Evolutionary conservation across 176 grass and related monocot genomes (phyloP).

Genomic region (Aechmea fasciata): DNA sequence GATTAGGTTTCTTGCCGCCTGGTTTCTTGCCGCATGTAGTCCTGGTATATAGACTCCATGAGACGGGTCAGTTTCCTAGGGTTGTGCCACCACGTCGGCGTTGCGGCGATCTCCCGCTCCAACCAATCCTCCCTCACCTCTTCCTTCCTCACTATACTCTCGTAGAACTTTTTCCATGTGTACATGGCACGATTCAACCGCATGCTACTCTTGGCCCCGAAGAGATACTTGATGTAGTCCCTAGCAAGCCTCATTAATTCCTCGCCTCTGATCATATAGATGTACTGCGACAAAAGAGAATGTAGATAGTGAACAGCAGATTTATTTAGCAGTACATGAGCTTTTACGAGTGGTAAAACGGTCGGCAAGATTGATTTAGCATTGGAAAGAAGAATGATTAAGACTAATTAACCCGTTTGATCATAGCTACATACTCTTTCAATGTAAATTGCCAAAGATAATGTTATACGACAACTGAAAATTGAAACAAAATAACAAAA

Average conservation of each 20-base stretch:
- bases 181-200: constrained; percentile 49
- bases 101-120: constrained; percentile 17
- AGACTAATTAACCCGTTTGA: too few species aligned
- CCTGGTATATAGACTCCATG: constrained; percentile 20
- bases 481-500: too few species aligned
- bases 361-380: neutral
- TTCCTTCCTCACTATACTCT: constrained; percentile 26
- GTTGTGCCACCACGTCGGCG: constrained; percentile 35
- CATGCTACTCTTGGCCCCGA: constrained; percentile 55
- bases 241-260: constrained; percentile 51
- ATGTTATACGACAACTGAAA: too few species aligned
- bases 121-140: constrained; percentile 18
- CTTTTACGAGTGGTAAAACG: neutral
- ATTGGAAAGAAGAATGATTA: neutral
- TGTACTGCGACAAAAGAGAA: constrained; percentile 35
- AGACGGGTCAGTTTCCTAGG: constrained; percentile 21
- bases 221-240: constrained; percentile 62
- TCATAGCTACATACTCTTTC: too few species aligned
- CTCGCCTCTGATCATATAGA: constrained; percentile 77
- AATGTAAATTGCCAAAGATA: too few species aligned
- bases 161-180: constrained; percentile 29
- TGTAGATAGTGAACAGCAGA: constrained; percentile 5
- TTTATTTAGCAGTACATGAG: neutral
- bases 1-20: constrained; percentile 5
- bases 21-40: constrained; percentile 18